Evolutionary conservation across 2,329 filamentous ascomycete genomes (phyloP).

Genomic region (Westerdykella sp.): DNA sequence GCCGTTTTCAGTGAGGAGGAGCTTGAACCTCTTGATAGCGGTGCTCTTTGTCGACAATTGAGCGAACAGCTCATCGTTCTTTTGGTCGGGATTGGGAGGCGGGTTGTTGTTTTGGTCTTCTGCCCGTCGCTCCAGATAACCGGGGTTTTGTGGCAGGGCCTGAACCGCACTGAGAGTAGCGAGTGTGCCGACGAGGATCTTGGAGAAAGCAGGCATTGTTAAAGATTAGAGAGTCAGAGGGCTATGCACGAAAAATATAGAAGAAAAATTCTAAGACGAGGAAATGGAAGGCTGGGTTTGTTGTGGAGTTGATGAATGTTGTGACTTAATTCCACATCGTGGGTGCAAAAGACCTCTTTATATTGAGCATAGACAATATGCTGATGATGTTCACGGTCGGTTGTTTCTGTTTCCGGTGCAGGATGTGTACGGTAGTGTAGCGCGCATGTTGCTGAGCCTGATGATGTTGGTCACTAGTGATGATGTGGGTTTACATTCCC

Average conservation of each 20-base stretch:
- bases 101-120: conserved; percentile 2
- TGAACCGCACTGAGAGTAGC: conserved; percentile 25
- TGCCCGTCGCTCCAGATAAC: conserved; percentile 1
- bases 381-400: too few species aligned
- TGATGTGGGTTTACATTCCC: too few species aligned
- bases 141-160: conserved; percentile 22
- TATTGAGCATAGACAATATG: too few species aligned
- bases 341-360: too few species aligned
- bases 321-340: too few species aligned
- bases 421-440: too few species aligned
- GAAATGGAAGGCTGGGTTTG: conserved; percentile 7
- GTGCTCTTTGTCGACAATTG: conserved; percentile 30
- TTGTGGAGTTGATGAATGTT: too few species aligned
- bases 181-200: conserved; percentile 29
- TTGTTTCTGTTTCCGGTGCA: too few species aligned
- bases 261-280: conserved; percentile 13
- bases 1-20: conserved; percentile 27
- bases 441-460: too few species aligned
- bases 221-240: too few species aligned
- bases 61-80: conserved; percentile 20
- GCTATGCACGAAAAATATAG: conserved; percentile 5
- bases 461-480: too few species aligned
- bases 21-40: conserved; percentile 36
- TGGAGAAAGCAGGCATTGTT: conserved; percentile 6
- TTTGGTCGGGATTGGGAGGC: conserved; percentile 7